phyloP scores from a whole-genome alignment of 129 eudicot species.

The carrot (Daucus carota) region DH1_v3.0 NC_030386.2:9624501-9625000 shows the following conservation, averaged over 20 bases:
- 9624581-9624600: conserved; percentile 50
- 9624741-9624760: conserved; percentile 76
- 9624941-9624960: not conserved
- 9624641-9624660: conserved; percentile 68
- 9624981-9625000: no score
- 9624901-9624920: conserved; percentile 32
- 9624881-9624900: conserved; percentile 45
- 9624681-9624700: conserved; percentile 52
- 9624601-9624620: conserved; percentile 35
- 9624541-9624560: conserved; percentile 21
- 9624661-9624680: conserved; percentile 56
- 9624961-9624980: no score
- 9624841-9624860: conserved; percentile 82
- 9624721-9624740: conserved; percentile 53
- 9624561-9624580: conserved; percentile 17
- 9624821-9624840: conserved; percentile 65
- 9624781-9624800: conserved; percentile 21
- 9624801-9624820: conserved; percentile 66
- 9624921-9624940: conserved; percentile 3
- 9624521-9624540: conserved; percentile 32
- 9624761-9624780: conserved; percentile 18
- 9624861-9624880: conserved; percentile 53
- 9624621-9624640: conserved; percentile 42
- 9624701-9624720: conserved; percentile 71
- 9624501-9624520: conserved; percentile 52